These are phyloP conservation scores for Linnemannia exigua DNA, from an alignment of 192 early-diverging fungal genomes.

Conservation along the genomic window DNA sequence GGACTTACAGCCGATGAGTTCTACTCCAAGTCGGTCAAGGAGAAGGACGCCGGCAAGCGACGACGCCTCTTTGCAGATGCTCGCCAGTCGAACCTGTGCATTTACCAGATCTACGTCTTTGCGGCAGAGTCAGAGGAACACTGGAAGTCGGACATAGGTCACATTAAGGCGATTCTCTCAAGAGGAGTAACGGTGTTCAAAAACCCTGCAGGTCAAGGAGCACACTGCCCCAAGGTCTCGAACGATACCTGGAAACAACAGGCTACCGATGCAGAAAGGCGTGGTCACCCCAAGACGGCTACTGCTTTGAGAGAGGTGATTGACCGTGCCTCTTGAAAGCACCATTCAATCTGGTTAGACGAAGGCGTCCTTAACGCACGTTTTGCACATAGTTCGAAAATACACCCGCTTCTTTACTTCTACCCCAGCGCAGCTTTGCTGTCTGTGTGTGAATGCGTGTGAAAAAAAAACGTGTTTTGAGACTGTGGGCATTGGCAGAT, in stretches of 20 bases:
- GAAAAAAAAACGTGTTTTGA: too few relatives aligned
- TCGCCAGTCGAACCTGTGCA: slow-evolving; percentile 34
- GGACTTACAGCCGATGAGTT: neutral
- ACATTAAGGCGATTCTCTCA: slow-evolving; percentile 6
- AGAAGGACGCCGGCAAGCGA: slow-evolving; percentile 20
- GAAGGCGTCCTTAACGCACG: too few relatives aligned
- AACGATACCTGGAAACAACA: slow-evolving; percentile 8
- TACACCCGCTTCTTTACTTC: too few relatives aligned
- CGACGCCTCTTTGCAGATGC: slow-evolving; percentile 48
- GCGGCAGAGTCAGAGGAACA: slow-evolving; percentile 32
- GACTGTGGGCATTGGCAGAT: too few relatives aligned
- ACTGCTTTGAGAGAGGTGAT: slow-evolving; percentile 2
- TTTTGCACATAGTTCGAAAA: too few relatives aligned
- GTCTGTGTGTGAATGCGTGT: too few relatives aligned
- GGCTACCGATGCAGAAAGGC: neutral
- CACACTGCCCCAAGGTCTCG: slow-evolving; percentile 15
- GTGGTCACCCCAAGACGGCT: neutral
- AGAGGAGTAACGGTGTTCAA: slow-evolving; percentile 26
- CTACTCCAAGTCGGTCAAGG: neutral
- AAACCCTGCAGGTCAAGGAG: slow-evolving; percentile 25
- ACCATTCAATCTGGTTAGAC: too few relatives aligned
- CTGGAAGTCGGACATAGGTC: neutral
- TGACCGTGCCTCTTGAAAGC: neutral
- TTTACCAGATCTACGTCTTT: slow-evolving; percentile 29
- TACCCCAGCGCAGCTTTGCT: too few relatives aligned